Evolutionary conservation across 441 rosid genomes (phyloP).

Genomic region (Populus hybrid): DNA sequence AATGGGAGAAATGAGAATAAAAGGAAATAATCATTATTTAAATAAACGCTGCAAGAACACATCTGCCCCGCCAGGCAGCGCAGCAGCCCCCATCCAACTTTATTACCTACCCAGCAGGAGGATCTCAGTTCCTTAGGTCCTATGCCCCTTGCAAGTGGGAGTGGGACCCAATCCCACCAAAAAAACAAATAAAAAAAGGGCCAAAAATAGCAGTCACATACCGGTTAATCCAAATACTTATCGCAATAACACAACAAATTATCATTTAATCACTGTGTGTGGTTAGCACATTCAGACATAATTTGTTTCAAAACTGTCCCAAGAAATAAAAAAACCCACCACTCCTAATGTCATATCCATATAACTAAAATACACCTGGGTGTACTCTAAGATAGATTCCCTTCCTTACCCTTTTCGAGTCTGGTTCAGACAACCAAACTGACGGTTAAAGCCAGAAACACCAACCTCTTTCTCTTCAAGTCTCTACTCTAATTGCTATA

Average conservation of each 20-base stretch:
- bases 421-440: constrained; percentile 44
- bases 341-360: too few species aligned
- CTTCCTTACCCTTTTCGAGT: constrained; percentile 24
- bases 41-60: not conserved
- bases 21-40: too few species aligned
- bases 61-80: not conserved
- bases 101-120: too few species aligned
- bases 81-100: not conserved
- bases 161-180: not conserved
- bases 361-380: not conserved
- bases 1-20: too few species aligned
- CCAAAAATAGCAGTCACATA: not conserved
- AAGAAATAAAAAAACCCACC: not conserved
- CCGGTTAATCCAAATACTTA: not conserved
- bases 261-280: not conserved
- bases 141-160: not conserved
- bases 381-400: not conserved
- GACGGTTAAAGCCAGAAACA: constrained; percentile 33
- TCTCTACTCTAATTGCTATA: constrained; percentile 2
- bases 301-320: too few species aligned
- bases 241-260: not conserved
- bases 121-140: not conserved
- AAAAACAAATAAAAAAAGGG: too few species aligned
- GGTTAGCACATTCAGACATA: too few species aligned
- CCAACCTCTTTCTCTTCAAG: constrained; percentile 1